Conservation (phyloP, 139 green algal genomes). For the Tetraselmis striata region DNA sequence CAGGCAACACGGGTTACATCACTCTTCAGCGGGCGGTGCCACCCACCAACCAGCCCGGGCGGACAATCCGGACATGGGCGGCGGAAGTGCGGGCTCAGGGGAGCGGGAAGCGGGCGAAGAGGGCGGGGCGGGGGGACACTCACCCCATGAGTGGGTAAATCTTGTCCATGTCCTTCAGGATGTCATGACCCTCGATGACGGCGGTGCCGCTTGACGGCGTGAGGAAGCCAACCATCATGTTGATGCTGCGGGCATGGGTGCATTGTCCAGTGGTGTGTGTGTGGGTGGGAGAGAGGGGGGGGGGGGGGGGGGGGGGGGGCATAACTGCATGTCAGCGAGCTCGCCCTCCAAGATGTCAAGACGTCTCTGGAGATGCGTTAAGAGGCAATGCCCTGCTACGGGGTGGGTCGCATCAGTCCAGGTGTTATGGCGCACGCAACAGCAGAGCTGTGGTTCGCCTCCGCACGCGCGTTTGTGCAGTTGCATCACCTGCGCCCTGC, state of each 20-base stretch:
- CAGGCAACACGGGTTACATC: too few relatives aligned
- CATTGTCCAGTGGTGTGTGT: neutral
- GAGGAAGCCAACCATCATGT: constrained; percentile 55
- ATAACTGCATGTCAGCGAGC: neutral
- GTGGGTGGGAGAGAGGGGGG: neutral
- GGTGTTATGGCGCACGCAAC: neutral
- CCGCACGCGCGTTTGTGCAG: neutral
- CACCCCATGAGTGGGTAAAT: constrained; percentile 31
- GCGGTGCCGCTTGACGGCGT: constrained; percentile 39
- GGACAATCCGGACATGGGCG: too few relatives aligned
- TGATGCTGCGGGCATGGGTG: constrained; percentile 12
- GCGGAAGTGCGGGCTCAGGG: too few relatives aligned
- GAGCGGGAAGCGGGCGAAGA: too few relatives aligned
- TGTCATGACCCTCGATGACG: constrained; percentile 48
- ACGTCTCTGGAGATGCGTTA: too few relatives aligned
- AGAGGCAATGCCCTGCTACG: too few relatives aligned
- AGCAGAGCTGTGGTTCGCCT: neutral
- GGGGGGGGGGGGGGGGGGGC: neutral
- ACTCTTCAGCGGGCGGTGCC: too few relatives aligned
- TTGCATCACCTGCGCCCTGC: constrained; percentile 49
- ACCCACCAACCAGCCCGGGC: too few relatives aligned
- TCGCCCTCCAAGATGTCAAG: neutral
- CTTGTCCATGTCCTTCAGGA: constrained; percentile 46
- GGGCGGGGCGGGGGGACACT: neutral
- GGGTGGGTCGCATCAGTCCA: neutral